These are phyloP conservation scores for Rhinocladiella similis DNA, from an alignment of 2,329 filamentous ascomycete species.

Conservation along the genomic window DNA sequence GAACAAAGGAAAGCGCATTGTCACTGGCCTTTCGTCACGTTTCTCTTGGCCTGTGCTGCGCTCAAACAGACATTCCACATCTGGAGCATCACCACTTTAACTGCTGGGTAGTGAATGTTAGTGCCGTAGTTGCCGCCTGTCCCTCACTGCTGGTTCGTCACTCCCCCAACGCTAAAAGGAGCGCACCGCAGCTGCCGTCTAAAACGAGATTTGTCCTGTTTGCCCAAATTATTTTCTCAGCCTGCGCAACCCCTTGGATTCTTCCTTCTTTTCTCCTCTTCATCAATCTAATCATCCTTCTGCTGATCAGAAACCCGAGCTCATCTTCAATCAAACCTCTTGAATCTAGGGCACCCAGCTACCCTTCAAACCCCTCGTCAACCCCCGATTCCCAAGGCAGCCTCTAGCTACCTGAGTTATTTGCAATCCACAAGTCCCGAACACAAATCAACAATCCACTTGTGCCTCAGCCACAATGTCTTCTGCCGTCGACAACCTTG, in stretches of 20 bases:
- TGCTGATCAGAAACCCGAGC: constrained; percentile 30
- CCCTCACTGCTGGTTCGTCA: constrained; percentile 15
- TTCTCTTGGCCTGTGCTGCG: background rate
- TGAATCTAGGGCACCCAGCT: constrained; percentile 84
- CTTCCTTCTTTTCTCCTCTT: constrained; percentile 11
- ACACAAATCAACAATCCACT: constrained; percentile 35
- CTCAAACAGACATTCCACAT: background rate
- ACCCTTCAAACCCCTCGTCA: constrained; percentile 72
- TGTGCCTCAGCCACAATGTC: constrained; percentile 69
- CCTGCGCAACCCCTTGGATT: constrained; percentile 19
- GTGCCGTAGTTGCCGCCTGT: constrained; percentile 7
- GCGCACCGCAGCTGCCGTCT: constrained; percentile 22
- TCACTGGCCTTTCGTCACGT: constrained; percentile 1
- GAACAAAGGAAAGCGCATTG: background rate
- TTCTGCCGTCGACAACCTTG: constrained; percentile 70
- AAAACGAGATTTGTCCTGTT: constrained; percentile 9
- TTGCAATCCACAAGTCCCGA: constrained; percentile 39
- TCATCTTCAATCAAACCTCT: constrained; percentile 25
- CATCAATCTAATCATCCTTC: constrained; percentile 29
- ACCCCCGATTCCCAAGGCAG: constrained; percentile 43
- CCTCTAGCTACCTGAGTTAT: constrained; percentile 66
- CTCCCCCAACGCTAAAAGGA: constrained; percentile 19
- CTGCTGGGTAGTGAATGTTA: constrained; percentile 10
- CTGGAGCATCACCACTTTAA: background rate
- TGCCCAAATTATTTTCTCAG: constrained; percentile 23